A percentile compares a stretch with the other conserved stretches of the same genome.
Conservation (phyloP, 768 basidiomycete species). For the Pleurotus platypus region DNA sequence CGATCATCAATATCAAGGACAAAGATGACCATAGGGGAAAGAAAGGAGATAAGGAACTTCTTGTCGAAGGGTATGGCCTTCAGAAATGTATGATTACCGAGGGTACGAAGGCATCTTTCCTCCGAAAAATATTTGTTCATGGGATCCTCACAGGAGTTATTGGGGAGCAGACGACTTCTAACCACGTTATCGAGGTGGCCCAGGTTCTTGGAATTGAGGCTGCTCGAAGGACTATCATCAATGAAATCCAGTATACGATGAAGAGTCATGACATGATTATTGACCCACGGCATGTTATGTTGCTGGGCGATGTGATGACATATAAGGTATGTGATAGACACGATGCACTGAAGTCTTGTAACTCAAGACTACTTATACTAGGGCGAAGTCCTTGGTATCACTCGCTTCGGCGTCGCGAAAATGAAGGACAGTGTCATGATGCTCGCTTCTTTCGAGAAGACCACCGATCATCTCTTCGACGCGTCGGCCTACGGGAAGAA, state of each 20-base stretch:
- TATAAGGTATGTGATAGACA: constrained; percentile 66
- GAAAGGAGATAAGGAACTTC: constrained; percentile 85
- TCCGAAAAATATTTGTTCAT: neutral
- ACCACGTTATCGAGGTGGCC: constrained; percentile 95
- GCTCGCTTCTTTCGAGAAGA: constrained; percentile 99
- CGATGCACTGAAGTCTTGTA: neutral
- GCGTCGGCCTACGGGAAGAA: constrained; percentile 95
- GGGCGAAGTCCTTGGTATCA: constrained; percentile 98
- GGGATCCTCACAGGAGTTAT: constrained; percentile 63
- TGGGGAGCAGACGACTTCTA: constrained; percentile 89
- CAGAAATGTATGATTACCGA: constrained; percentile 97
- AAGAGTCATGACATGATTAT: constrained; percentile 96
- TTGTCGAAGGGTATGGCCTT: constrained; percentile 96
- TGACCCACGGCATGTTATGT: constrained; percentile 97
- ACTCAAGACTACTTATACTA: constrained; percentile 22
- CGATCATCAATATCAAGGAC: constrained; percentile 95
- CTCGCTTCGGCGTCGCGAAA: constrained; percentile 97
- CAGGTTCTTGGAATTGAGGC: constrained; percentile 98
- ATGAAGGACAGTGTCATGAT: constrained; percentile 99
- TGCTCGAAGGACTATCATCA: constrained; percentile 88
- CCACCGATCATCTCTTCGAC: constrained; percentile 98
- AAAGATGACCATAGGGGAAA: constrained; percentile 75
- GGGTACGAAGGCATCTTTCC: constrained; percentile 43
- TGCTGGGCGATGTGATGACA: constrained; percentile 97
- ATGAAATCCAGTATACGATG: constrained; percentile 98